Evolutionary conservation across 305 asterid genomes (phyloP).

Genomic region (Solanum hybrid): DNA sequence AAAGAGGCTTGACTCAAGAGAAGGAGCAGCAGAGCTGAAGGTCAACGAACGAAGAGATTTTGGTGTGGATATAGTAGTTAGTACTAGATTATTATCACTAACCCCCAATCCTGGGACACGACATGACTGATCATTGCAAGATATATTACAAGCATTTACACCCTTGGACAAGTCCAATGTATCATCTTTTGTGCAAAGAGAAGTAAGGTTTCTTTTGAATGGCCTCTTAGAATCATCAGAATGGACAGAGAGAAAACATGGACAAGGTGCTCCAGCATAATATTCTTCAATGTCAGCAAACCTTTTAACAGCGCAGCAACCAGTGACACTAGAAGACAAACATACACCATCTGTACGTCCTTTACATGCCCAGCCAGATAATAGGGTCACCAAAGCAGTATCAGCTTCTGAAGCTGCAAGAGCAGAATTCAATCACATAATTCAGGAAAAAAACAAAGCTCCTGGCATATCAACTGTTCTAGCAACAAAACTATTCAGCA

Average conservation of each 20-base stretch:
- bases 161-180: conserved; percentile 7
- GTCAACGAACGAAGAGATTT: conserved; percentile 27
- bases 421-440: conserved; percentile 8
- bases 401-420: conserved; percentile 32
- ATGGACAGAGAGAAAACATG: conserved; percentile 17
- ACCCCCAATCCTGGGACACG: conserved; percentile 40
- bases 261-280: conserved; percentile 20
- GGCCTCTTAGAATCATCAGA: conserved; percentile 19
- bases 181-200: neutral
- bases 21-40: conserved; percentile 30
- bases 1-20: conserved; percentile 42
- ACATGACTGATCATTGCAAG: conserved; percentile 25
- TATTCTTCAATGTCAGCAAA: conserved; percentile 20
- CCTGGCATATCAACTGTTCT: neutral
- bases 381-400: conserved; percentile 35
- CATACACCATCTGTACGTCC: conserved; percentile 30
- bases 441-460: conserved; percentile 8
- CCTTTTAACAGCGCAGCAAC: conserved; percentile 24
- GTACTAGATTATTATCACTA: conserved; percentile 19
- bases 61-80: conserved; percentile 18
- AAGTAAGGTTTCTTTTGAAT: conserved; percentile 17
- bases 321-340: conserved; percentile 28
- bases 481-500: neutral
- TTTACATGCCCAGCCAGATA: conserved; percentile 47
- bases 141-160: conserved; percentile 4